Conservation (phyloP, 495 filamentous ascomycete genomes). For the Podospora pseudocomata region DNA sequence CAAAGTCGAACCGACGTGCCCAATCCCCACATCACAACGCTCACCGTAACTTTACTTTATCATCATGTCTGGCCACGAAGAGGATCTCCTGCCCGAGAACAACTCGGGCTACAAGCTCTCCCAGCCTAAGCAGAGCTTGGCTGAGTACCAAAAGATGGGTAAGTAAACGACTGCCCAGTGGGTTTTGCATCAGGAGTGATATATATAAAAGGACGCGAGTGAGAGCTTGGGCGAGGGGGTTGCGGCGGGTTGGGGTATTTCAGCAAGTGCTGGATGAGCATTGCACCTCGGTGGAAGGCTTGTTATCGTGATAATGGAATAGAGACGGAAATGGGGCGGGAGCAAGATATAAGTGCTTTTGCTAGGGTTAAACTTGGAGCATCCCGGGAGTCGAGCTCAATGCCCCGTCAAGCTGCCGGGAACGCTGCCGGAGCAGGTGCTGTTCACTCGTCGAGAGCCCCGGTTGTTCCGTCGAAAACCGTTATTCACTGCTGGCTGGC, state of each 20-base stretch:
- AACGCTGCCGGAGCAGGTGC: background rate
- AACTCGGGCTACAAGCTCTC: slow-evolving; percentile 96
- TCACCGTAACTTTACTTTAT: slow-evolving; percentile 15
- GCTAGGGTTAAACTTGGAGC: background rate
- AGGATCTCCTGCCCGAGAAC: slow-evolving; percentile 79
- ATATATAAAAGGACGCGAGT: background rate
- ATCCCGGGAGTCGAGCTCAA: background rate
- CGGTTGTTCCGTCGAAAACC: background rate
- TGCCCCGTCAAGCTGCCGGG: background rate
- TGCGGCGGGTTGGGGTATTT: background rate
- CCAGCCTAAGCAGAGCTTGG: slow-evolving; percentile 89
- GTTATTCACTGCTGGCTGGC: background rate
- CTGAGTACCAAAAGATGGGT: slow-evolving; percentile 91
- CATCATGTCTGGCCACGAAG: slow-evolving; percentile 70
- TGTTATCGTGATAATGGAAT: background rate
- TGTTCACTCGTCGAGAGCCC: background rate
- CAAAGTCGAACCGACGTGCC: background rate
- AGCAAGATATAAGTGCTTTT: background rate
- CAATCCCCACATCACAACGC: slow-evolving; percentile 5
- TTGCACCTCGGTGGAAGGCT: background rate
- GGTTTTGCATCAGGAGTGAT: slow-evolving; percentile 8
- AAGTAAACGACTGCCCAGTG: slow-evolving; percentile 36
- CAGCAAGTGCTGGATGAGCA: slow-evolving; percentile 2
- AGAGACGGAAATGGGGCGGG: background rate
- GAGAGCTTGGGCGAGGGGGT: background rate